A percentile compares a stretch with the other conserved stretches of the same genome.
phyloP scores from a whole-genome alignment of 176 grass and related monocot genomes.

The Musa troglodytarum region DNA sequence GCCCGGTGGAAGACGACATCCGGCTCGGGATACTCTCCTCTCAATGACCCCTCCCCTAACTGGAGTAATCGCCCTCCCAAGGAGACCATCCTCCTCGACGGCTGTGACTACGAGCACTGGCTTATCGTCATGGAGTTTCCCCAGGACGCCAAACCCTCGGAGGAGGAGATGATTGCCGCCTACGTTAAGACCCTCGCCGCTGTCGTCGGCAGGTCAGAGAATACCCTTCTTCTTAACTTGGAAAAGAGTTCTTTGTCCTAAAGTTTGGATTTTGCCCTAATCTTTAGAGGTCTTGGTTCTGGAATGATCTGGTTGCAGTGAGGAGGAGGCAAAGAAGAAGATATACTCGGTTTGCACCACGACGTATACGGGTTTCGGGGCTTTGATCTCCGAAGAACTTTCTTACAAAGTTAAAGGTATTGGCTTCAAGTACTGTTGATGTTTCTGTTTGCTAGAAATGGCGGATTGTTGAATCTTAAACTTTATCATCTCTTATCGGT shows the following conservation, averaged over 20 bases:
- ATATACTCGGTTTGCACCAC: slow-evolving; percentile 93
- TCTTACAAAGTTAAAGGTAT: slow-evolving; percentile 99
- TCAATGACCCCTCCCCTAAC: slow-evolving; percentile 83
- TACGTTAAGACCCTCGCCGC: slow-evolving; percentile 70
- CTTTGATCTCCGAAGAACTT: slow-evolving; percentile 82
- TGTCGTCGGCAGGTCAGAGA: slow-evolving; percentile 63
- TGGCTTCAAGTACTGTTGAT: slow-evolving; percentile 16
- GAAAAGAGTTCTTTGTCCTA: background rate
- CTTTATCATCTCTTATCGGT: background rate
- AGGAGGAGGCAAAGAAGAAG: slow-evolving; percentile 93
- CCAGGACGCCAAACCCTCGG: slow-evolving; percentile 43
- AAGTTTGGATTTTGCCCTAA: slow-evolving; percentile 17
- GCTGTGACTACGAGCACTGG: slow-evolving; percentile 98
- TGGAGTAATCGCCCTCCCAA: slow-evolving; percentile 92
- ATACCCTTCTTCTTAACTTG: background rate
- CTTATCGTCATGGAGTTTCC: slow-evolving; percentile 91
- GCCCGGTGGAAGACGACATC: slow-evolving; percentile 41
- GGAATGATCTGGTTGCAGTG: slow-evolving; percentile 30
- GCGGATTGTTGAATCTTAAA: background rate
- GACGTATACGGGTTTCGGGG: slow-evolving; percentile 77
- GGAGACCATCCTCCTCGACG: slow-evolving; percentile 90
- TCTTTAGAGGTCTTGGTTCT: background rate
- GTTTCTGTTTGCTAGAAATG: background rate
- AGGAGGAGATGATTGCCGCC: slow-evolving; percentile 73
- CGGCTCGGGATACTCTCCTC: slow-evolving; percentile 52